Percentiles rank a stretch among this genome's conserved stretches.
Conservation (phyloP, 1,284 basidiomycete species). For the Megacollybia platyphylla region DNA sequence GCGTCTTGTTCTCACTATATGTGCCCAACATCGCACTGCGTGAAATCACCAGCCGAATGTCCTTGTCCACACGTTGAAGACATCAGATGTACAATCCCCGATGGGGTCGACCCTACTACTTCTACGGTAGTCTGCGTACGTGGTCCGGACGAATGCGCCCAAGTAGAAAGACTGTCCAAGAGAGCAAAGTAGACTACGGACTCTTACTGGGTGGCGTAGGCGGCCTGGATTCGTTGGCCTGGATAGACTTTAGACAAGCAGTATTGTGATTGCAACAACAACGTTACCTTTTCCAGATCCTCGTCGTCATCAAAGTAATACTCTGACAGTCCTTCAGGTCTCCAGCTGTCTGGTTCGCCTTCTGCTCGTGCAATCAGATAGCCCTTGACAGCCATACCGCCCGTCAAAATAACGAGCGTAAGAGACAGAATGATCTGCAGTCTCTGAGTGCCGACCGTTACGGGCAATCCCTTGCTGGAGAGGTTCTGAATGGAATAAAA, state of each 20-base stretch:
- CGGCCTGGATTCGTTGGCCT: no score
- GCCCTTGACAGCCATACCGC: slow-evolving; percentile 13
- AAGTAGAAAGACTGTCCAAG: slow-evolving; percentile 32
- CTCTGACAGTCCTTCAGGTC: not conserved
- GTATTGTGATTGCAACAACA: not conserved
- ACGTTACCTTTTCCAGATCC: not conserved
- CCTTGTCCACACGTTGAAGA: slow-evolving; percentile 51
- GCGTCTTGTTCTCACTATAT: slow-evolving; percentile 49
- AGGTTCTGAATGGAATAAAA: slow-evolving; percentile 11
- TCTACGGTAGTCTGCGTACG: slow-evolving; percentile 43
- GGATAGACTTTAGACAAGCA: not conserved
- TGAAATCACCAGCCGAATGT: slow-evolving; percentile 37
- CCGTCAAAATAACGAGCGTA: slow-evolving; percentile 12
- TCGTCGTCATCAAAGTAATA: not conserved
- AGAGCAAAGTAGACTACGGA: not conserved
- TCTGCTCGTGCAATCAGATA: slow-evolving; percentile 15
- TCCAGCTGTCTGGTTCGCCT: slow-evolving; percentile 14
- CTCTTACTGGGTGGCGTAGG: not conserved
- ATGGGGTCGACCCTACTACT: slow-evolving; percentile 33
- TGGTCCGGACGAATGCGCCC: slow-evolving; percentile 36
- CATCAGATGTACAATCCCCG: slow-evolving; percentile 23
- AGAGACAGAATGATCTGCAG: slow-evolving; percentile 15
- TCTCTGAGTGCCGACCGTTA: slow-evolving; percentile 14
- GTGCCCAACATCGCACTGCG: slow-evolving; percentile 50
- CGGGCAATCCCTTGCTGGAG: slow-evolving; percentile 13